Conservation (phyloP, 352 stramenopile genomes). For the Globisporangium nunn region DNA sequence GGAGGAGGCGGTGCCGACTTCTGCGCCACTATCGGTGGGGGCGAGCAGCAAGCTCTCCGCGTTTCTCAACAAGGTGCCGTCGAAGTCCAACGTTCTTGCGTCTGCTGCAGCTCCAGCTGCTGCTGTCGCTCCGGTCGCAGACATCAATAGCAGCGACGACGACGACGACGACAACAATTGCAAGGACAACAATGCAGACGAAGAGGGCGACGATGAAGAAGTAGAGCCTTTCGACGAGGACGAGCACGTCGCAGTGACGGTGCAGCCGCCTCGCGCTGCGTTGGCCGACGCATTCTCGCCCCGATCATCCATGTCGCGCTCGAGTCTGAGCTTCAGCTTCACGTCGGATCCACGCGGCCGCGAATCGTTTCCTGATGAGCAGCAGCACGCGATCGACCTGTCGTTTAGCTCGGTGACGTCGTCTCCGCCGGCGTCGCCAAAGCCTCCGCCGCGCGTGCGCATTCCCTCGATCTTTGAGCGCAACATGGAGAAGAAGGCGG, state of each 20-base stretch:
- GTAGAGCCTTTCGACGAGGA: conserved; percentile 3
- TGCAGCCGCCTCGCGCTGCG: not conserved
- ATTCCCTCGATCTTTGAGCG: conserved; percentile 55
- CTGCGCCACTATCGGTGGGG: not conserved
- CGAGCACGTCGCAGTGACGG: not conserved
- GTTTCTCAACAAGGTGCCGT: conserved; percentile 66
- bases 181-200: conserved; percentile 7
- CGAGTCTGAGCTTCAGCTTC: conserved; percentile 17
- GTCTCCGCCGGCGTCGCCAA: conserved; percentile 13
- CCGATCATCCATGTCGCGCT: conserved; percentile 7
- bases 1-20: not conserved
- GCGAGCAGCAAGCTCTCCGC: conserved; percentile 35
- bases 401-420: conserved; percentile 14
- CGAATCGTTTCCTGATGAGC: conserved; percentile 12
- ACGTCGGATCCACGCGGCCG: conserved; percentile 14
- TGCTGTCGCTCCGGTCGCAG: not conserved
- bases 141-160: conserved; percentile 5
- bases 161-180: conserved; percentile 1
- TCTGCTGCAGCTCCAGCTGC: conserved; percentile 12
- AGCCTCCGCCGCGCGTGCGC: conserved; percentile 27
- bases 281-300: conserved; percentile 7
- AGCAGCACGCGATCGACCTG: conserved; percentile 1
- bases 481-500: conserved; percentile 14
- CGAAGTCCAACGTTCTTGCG: conserved; percentile 14
- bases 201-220: conserved; percentile 1